Conservation (phyloP, 208 protist genomes). For the Zelonia costaricensis region DNA sequence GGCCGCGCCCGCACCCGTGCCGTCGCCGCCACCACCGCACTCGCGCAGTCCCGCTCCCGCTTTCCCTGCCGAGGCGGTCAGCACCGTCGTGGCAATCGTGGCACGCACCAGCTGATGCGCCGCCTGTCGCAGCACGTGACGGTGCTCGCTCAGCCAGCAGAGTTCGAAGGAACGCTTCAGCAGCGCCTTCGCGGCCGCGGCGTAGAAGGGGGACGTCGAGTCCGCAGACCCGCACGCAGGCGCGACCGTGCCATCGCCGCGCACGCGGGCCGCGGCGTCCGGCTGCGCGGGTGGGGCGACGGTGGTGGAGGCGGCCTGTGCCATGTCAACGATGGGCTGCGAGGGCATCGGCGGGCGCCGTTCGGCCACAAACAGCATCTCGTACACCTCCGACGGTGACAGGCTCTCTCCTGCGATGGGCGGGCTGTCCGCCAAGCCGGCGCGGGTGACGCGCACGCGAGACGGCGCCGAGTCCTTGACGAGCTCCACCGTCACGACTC, state of each 20-base stretch:
- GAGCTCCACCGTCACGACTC: no score
- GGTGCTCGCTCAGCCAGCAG: slow-evolving; percentile 20
- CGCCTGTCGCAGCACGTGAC: not conserved
- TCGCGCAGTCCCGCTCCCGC: not conserved
- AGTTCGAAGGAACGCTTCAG: slow-evolving; percentile 29
- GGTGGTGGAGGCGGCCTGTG: not conserved
- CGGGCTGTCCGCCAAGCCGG: no score
- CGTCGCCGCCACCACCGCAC: not conserved
- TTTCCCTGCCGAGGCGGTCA: not conserved
- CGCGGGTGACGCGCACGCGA: not conserved
- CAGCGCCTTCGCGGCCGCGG: not conserved
- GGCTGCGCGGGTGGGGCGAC: not conserved
- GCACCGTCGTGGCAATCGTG: not conserved
- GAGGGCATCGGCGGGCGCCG: slow-evolving; percentile 11
- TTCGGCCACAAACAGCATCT: slow-evolving; percentile 11
- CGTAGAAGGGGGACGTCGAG: slow-evolving; percentile 12
- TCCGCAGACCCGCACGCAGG: slow-evolving; percentile 3
- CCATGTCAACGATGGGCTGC: slow-evolving; percentile 5
- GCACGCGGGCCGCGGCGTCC: not conserved
- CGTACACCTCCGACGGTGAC: slow-evolving; percentile 18
- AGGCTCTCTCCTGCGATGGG: slow-evolving; percentile 6
- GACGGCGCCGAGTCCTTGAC: no score
- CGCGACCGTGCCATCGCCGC: not conserved
- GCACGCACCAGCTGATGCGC: slow-evolving; percentile 8
- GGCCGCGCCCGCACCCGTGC: not conserved